phyloP scores from a whole-genome alignment of 768 basidiomycete species.

The Podaxis sp. region DNA sequence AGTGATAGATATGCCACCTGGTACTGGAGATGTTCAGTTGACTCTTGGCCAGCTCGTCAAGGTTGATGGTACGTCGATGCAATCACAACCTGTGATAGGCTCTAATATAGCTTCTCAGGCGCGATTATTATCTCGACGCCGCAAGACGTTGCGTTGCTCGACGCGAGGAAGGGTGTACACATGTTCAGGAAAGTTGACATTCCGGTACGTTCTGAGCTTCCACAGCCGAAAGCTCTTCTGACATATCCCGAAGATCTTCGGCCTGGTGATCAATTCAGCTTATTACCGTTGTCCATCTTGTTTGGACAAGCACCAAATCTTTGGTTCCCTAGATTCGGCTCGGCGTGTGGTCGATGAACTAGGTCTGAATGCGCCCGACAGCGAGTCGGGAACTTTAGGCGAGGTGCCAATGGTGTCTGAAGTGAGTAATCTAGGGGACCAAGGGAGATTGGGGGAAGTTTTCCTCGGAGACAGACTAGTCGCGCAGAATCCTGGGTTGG shows the following conservation, averaged over 20 bases:
- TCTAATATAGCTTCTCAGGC: constrained; percentile 48
- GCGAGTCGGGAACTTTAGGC: background rate
- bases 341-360: constrained; percentile 4
- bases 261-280: constrained; percentile 86
- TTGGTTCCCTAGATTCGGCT: constrained; percentile 10
- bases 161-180: constrained; percentile 88
- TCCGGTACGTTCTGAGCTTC: constrained; percentile 55
- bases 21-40: constrained; percentile 94
- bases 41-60: constrained; percentile 85
- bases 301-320: constrained; percentile 8
- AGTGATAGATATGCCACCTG: constrained; percentile 95
- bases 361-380: background rate
- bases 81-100: background rate
- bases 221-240: background rate
- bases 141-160: constrained; percentile 89
- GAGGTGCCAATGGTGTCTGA: constrained; percentile 15
- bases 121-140: constrained; percentile 95
- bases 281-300: constrained; percentile 81
- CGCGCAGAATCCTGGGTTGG: background rate
- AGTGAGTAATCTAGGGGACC: constrained; percentile 11
- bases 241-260: constrained; percentile 62
- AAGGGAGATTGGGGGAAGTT: constrained; percentile 11
- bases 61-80: constrained; percentile 67
- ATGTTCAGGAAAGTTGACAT: constrained; percentile 90
- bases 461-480: constrained; percentile 6